Base-by-base conservation (phyloP, 768 basidiomycete genomes). In the Fistulinella prunicolor region DNA sequence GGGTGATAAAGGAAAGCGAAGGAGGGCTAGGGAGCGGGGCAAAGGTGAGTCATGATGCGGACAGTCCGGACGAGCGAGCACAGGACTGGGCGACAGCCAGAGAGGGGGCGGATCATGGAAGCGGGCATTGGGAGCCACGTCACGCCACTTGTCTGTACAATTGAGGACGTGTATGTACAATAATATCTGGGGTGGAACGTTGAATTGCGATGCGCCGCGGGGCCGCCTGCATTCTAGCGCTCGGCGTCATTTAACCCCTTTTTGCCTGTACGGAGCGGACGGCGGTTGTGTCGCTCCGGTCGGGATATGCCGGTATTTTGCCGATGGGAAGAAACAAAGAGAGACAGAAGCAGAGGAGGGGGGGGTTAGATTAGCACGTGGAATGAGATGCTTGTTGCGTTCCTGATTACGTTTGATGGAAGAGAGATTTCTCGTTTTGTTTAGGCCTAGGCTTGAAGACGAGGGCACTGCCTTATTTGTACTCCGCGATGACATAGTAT, bases 81-180 rank as follows among this genome's bases (percentile, higher is more conserved):
- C 26, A 28, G 26, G 26, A 28, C 26, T 28, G 26, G 26, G 30
- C 13, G 30, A 14, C 4, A 12, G 30, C 7, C 9, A 14, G 30
- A 32, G 9, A 6, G 13, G 13, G 30, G 9, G 53, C 37, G 51
- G 57, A 51, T 35, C 57, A 63, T 56, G 67, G 48, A 14, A 46
- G 55, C 12, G 72, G 70, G 7, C 57, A 56, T 3, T 82, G 82
- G 82, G 71, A 73, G 52, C 68, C 75, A 3, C 70, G 76, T 48
- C 85, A 87, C 66, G 68, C 73, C 29, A 66, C 65, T 2, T 79
- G 78, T 60, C 52, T 64, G 53, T 59, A 63, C 44, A 41, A 43
- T 47, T 64, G 59, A 54, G 32, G n/a, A 38, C 3, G 6, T 14
- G n/a, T n/a, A n/a, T n/a, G 13, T 9, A 32, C 4, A 14, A 32